These are phyloP conservation scores for Ogataea zsoltii DNA, from an alignment of 805 yeast genomes.

Conservation along the genomic window DNA sequence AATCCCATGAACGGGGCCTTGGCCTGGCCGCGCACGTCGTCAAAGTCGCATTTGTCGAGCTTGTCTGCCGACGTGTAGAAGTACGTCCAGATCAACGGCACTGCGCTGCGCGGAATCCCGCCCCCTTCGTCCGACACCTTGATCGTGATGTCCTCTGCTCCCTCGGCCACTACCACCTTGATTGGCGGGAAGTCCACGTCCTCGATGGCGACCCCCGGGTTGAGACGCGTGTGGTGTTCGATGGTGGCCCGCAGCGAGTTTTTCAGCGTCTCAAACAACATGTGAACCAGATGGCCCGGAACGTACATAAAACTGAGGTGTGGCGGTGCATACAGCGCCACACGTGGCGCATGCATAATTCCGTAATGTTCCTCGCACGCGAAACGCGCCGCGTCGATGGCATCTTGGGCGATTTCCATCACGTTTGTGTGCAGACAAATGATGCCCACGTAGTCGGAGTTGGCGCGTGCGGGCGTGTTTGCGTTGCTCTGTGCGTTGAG, in stretches of 20 bases:
- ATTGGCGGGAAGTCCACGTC: constrained; percentile 80
- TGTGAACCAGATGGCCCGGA: constrained; percentile 89
- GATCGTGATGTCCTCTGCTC: constrained; percentile 86
- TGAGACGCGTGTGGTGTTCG: constrained; percentile 66
- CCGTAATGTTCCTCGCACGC: constrained; percentile 93
- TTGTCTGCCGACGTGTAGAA: constrained; percentile 86
- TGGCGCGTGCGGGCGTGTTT: constrained; percentile 38
- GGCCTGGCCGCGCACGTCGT: constrained; percentile 27
- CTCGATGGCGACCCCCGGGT: constrained; percentile 50
- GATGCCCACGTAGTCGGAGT: constrained; percentile 79
- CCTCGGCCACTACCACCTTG: constrained; percentile 84
- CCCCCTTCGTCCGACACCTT: constrained; percentile 94
- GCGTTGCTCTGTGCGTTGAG: constrained; percentile 38
- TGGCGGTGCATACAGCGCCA: constrained; percentile 72
- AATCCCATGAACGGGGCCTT: constrained; percentile 94
- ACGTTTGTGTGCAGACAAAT: constrained; percentile 84
- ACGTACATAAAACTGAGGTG: constrained; percentile 86
- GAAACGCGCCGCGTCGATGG: constrained; percentile 85
- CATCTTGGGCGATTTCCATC: constrained; percentile 80
- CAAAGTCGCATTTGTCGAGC: constrained; percentile 41
- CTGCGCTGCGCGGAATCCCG: constrained; percentile 82
- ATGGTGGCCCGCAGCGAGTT: constrained; percentile 88
- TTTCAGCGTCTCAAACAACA: constrained; percentile 85
- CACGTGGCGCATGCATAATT: constrained; percentile 81
- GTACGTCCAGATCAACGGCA: constrained; percentile 88